phyloP scores from a whole-genome alignment of 2,329 filamentous ascomycete genomes.

The Fusarium beomiforme region DNA sequence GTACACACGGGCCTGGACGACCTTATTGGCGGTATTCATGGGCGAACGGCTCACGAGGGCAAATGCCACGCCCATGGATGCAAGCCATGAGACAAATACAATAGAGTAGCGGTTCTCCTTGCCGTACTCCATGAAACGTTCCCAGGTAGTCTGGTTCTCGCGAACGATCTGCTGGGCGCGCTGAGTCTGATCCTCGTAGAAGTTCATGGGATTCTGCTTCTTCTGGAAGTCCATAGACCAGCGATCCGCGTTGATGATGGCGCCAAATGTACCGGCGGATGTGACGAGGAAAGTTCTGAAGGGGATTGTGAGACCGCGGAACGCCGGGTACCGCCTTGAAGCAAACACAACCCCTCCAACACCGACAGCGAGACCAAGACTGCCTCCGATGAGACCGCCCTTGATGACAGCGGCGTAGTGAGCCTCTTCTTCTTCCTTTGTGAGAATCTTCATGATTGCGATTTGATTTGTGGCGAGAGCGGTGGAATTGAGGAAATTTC shows the following conservation, averaged over 20 bases:
- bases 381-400: conserved; percentile 80
- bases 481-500: not conserved
- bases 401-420: conserved; percentile 86
- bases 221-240: conserved; percentile 72
- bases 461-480: conserved; percentile 29
- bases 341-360: conserved; percentile 73
- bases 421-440: conserved; percentile 87
- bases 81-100: conserved; percentile 83
- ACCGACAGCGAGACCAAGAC: conserved; percentile 74
- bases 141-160: conserved; percentile 63
- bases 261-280: conserved; percentile 82
- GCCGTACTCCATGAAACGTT: conserved; percentile 78
- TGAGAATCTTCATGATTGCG: conserved; percentile 88
- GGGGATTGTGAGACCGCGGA: conserved; percentile 84
- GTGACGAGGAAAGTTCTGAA: conserved; percentile 92
- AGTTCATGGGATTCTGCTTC: conserved; percentile 71
- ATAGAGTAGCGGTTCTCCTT: conserved; percentile 86
- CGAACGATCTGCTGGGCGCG: conserved; percentile 65
- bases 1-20: conserved; percentile 94
- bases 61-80: conserved; percentile 79
- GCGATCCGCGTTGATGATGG: conserved; percentile 90
- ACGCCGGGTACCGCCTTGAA: conserved; percentile 76
- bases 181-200: conserved; percentile 72
- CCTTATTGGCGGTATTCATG: conserved; percentile 80
- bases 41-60: conserved; percentile 80